Base-by-base conservation (phyloP, 345 rosid genomes). In the Mercurialis annua region DNA sequence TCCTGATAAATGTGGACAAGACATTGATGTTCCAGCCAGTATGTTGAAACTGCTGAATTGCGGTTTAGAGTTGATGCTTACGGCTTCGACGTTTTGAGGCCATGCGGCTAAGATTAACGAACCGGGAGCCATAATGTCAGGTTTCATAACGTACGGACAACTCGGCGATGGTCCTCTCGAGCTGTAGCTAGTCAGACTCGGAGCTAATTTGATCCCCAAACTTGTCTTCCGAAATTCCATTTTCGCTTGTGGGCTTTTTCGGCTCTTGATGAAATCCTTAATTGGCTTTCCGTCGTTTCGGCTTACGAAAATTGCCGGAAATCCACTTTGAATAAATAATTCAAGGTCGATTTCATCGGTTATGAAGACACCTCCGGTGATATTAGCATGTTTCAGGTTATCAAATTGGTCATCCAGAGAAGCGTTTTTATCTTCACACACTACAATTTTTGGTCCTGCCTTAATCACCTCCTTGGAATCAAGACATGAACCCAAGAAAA, bases 81-180 rank as follows among this genome's bases (percentile, higher is more conserved):
- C 33, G 8, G 65, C 80, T 11, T 34, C 60, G 3, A 14, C 3
- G n/a, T 75, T 83, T n/a, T 31, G 42, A 38, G 87, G 82, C 89
- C 89, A 87, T 2, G 86, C 72, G 2, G 92, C 89, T 31, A 87
- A 64, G 68, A 87, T 47, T 4, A 58, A 52, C 0, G 59, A 21
- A 1, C 89, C 92, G 0, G 87, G 89, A 54, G 84, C 85, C 81
- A 81, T 71, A 34, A 84, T 65, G 36, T 81, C 87, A 2, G 89
- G 92, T 64, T 87, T 87, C 52, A 87, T 58, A n/a, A 85, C 78
- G 33, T 27, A 30, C 3, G 83, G 86, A 44, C 79, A 81, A 70
- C 86, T 79, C 6, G 36, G 67, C 12, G 92, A 84, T 10, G 92
- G 89, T 4, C 92, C 92, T 70, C 83, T 77, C 0, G 89, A 87